A percentile compares a stretch with the other conserved stretches of the same genome.
Conservation (phyloP, 108 stramenopile genomes). For the Cyclostephanos tholiformis region DNA sequence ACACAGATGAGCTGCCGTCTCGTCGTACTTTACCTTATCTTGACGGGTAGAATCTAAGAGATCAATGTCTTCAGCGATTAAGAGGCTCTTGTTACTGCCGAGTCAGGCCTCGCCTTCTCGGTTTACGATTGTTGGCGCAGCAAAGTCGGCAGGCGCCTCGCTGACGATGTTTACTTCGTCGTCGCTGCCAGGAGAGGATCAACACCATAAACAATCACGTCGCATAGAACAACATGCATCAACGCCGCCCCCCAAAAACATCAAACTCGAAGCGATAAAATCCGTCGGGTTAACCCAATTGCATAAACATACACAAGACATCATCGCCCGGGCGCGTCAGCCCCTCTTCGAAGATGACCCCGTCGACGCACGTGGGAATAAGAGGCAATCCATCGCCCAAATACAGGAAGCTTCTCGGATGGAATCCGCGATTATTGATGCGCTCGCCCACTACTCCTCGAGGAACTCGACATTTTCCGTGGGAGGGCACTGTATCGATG, state of each 20-base stretch:
- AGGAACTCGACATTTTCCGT: constrained; percentile 35
- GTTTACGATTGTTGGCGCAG: background rate
- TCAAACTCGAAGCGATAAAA: constrained; percentile 39
- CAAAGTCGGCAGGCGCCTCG: background rate
- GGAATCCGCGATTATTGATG: constrained; percentile 28
- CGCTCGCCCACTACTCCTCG: constrained; percentile 34
- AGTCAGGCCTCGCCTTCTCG: no score
- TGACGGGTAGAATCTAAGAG: background rate
- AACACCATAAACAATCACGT: background rate
- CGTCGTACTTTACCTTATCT: no score
- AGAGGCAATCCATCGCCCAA: constrained; percentile 34
- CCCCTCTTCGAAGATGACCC: constrained; percentile 27
- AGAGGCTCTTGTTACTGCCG: background rate
- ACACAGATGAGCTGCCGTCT: no score
- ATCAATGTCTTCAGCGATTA: background rate
- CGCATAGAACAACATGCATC: background rate
- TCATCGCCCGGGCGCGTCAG: constrained; percentile 33
- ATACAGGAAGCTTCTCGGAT: constrained; percentile 35
- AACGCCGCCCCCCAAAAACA: constrained; percentile 7
- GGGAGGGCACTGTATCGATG: constrained; percentile 29
- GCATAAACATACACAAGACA: constrained; percentile 39
- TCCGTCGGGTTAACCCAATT: constrained; percentile 40
- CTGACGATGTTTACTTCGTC: background rate
- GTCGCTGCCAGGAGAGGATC: background rate
- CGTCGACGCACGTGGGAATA: constrained; percentile 5